Evolutionary conservation across 495 filamentous ascomycete species (phyloP).

Genomic region (Podospora bellae-mahoneyi): DNA sequence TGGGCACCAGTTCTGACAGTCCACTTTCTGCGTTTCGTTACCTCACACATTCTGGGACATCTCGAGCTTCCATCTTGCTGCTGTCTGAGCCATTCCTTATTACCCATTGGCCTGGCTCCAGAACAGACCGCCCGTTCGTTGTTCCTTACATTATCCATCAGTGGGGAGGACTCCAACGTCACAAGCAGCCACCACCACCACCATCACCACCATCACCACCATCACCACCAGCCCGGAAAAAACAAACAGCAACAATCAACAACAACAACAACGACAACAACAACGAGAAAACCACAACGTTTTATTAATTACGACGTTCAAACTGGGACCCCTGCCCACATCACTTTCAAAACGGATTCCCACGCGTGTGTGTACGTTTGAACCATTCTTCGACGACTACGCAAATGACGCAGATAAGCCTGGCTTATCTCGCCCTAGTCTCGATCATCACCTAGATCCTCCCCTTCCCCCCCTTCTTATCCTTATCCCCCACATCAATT

Average conservation of each 20-base stretch:
- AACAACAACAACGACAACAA: too few relatives aligned
- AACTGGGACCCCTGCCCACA: too few relatives aligned
- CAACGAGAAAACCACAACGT: neutral
- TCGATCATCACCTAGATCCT: conserved; percentile 48
- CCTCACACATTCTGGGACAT: neutral
- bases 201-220: neutral
- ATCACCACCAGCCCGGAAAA: neutral
- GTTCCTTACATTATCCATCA: neutral
- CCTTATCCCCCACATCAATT: neutral
- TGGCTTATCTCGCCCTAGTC: conserved; percentile 51
- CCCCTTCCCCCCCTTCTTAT: conserved; percentile 16
- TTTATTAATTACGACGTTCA: neutral
- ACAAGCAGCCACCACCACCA: neutral
- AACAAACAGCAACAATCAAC: neutral
- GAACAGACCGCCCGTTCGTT: neutral
- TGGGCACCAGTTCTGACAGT: neutral
- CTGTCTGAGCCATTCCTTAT: neutral
- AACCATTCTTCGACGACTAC: conserved; percentile 13
- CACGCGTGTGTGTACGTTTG: conserved; percentile 12
- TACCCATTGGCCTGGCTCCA: neutral
- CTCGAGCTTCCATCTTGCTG: neutral
- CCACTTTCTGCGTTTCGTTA: neutral
- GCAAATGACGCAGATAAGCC: conserved; percentile 53
- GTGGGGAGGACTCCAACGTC: neutral
- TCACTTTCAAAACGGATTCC: too few relatives aligned